These are phyloP conservation scores for Phytopythium boreale DNA, from an alignment of 352 stramenopile species.

Conservation along the genomic window DNA sequence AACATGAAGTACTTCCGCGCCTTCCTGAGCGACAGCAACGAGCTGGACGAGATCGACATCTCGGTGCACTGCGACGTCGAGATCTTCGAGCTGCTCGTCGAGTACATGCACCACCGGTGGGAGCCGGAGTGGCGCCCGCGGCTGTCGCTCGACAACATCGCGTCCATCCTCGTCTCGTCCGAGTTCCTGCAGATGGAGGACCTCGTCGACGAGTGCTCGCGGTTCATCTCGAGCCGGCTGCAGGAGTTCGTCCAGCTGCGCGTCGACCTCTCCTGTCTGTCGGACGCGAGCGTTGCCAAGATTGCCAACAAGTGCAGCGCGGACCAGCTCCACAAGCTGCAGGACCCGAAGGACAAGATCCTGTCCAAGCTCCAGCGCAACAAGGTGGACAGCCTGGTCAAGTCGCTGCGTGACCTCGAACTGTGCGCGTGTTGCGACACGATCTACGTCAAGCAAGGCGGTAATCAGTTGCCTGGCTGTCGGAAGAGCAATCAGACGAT, in stretches of 20 bases:
- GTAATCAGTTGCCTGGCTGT: constrained; percentile 21
- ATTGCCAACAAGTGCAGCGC: constrained; percentile 61
- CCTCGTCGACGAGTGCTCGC: constrained; percentile 82
- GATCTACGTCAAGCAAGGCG: background rate
- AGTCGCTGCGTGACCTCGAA: constrained; percentile 29
- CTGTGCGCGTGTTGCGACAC: constrained; percentile 42
- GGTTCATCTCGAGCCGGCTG: constrained; percentile 68
- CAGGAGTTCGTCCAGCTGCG: constrained; percentile 83
- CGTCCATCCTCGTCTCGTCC: constrained; percentile 89
- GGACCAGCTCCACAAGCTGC: constrained; percentile 57
- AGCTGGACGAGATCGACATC: constrained; percentile 91
- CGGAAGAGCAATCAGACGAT: constrained; percentile 34
- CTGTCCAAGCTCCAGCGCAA: constrained; percentile 81
- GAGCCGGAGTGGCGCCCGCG: constrained; percentile 39
- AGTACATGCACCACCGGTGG: constrained; percentile 73
- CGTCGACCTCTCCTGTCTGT: constrained; percentile 86
- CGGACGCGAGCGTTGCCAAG: constrained; percentile 62
- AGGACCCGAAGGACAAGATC: constrained; percentile 88
- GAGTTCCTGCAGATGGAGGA: constrained; percentile 91
- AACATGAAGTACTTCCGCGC: constrained; percentile 92
- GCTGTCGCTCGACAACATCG: constrained; percentile 70
- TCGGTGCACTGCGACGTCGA: constrained; percentile 91
- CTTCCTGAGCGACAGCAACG: constrained; percentile 76
- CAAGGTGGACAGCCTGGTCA: constrained; percentile 67
- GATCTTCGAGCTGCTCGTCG: constrained; percentile 90